These are phyloP conservation scores for Lathyrus tuberosus DNA, from an alignment of 306 rosid genomes.

Conservation along the genomic window DNA sequence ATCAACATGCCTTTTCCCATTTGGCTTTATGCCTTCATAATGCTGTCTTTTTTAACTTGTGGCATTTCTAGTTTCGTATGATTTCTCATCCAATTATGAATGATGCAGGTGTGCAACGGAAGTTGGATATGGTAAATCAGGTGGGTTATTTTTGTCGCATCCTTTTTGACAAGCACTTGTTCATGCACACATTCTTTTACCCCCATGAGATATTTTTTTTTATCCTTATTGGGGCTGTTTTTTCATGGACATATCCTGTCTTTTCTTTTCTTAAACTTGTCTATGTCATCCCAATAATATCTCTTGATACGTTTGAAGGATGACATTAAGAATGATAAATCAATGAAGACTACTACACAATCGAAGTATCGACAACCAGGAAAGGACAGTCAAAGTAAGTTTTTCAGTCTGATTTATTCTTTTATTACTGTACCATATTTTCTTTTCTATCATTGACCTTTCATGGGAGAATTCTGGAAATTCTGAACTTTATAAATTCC, in stretches of 20 bases:
- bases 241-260: neutral
- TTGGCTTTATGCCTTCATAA: slow-evolving; percentile 13
- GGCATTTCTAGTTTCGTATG: neutral
- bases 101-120: slow-evolving; percentile 89
- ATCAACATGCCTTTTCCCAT: neutral
- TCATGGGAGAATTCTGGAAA: neutral
- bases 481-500: no score
- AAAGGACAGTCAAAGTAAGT: slow-evolving; percentile 76
- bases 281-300: slow-evolving; percentile 2
- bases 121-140: slow-evolving; percentile 79
- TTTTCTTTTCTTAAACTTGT: neutral
- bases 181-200: neutral
- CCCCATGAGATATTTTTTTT: neutral
- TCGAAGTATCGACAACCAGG: slow-evolving; percentile 73
- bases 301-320: slow-evolving; percentile 50
- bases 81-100: slow-evolving; percentile 37
- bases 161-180: neutral
- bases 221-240: neutral
- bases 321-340: slow-evolving; percentile 59
- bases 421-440: neutral
- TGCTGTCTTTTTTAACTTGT: neutral
- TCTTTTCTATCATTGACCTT: neutral
- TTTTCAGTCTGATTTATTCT: neutral
- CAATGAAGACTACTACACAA: slow-evolving; percentile 55
- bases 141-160: slow-evolving; percentile 42